Base-by-base conservation (phyloP, 345 rosid genomes). In the Eutrema japonicum region DNA sequence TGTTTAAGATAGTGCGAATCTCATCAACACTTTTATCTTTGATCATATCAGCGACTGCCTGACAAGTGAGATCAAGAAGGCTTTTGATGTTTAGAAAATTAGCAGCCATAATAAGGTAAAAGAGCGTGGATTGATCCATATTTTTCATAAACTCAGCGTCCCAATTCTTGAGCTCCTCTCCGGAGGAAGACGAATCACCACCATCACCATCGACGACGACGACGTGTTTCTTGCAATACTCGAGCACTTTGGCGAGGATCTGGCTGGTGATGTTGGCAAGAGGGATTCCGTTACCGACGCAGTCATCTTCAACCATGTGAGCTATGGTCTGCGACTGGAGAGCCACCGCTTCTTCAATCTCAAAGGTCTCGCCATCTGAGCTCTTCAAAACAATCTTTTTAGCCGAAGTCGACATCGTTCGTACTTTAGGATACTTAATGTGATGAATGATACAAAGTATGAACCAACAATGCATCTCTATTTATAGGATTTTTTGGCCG, bases 271-370 rank as follows among this genome's bases (percentile, higher is more conserved):
- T 8, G 8, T 40, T 13, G 0, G 60, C 0, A 8, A 67, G 12
- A 40, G 71, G 60, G 48, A 67, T 29, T 52, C 2, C 48, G 14
- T 40, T 13, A 5, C 14, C 27, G 27, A 22, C 58, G 18, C 58
- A 37, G 4, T 13, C 70, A 8, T 63, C 53, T 43, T 63, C 41
- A 14, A 65, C 3, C 32, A 65, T 35, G 38, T 33, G 5, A 27
- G 60, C 10, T 51, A 67, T 22, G 40, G 27, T n/a, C 27, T 67
- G 38, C 8, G 71, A 67, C 22, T 41, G 14, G 37, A 40, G 50
- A 52, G 50, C 71, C n/a, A 67, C 71, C 0, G n/a, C 37, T 52
- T 67, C 29, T 7, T 52, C 61, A 9, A 67, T 18, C 60, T 67
- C 61, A 38, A 67, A 67, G 27, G n/a, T 38, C 13, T 67, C 10